Percentiles rank a stretch among this genome's conserved stretches.
Conservation (phyloP, 1,139 yeast species). For the Diutina sp. region DNA sequence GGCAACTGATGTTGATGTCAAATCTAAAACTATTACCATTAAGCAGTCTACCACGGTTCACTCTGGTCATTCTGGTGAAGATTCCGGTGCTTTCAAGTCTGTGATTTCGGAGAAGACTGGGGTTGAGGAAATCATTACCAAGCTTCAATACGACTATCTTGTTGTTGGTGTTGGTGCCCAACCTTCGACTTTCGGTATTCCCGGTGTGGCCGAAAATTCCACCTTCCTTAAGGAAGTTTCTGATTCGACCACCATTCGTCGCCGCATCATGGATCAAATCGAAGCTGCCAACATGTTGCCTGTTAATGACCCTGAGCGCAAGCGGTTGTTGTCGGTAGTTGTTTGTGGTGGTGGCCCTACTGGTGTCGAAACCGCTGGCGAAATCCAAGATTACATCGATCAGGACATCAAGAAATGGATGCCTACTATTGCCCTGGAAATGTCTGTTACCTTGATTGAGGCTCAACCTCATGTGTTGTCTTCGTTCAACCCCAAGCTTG, state of each 20-base stretch:
- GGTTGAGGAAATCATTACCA: constrained; percentile 27
- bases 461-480: constrained; percentile 86
- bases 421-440: constrained; percentile 73
- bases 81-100: constrained; percentile 38
- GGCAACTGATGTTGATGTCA: constrained; percentile 72
- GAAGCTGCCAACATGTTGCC: constrained; percentile 76
- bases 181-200: constrained; percentile 85
- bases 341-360: constrained; percentile 97
- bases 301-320: constrained; percentile 63
- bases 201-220: constrained; percentile 84
- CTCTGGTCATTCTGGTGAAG: constrained; percentile 42
- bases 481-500: constrained; percentile 74
- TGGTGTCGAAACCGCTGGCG: constrained; percentile 95
- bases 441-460: constrained; percentile 76
- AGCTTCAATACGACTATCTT: constrained; percentile 59
- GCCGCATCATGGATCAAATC: constrained; percentile 64
- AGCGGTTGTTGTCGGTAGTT: constrained; percentile 68
- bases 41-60: constrained; percentile 40
- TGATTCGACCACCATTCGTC: constrained; percentile 69
- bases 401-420: constrained; percentile 84
- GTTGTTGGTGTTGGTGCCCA: constrained; percentile 89
- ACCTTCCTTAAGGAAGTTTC: constrained; percentile 77
- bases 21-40: constrained; percentile 45
- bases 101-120: constrained; percentile 19
- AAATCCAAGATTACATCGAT: constrained; percentile 84